These are phyloP conservation scores for Xerophyta viscosa DNA, from an alignment of 106 monocot genomes.

Conservation along the genomic window DNA sequence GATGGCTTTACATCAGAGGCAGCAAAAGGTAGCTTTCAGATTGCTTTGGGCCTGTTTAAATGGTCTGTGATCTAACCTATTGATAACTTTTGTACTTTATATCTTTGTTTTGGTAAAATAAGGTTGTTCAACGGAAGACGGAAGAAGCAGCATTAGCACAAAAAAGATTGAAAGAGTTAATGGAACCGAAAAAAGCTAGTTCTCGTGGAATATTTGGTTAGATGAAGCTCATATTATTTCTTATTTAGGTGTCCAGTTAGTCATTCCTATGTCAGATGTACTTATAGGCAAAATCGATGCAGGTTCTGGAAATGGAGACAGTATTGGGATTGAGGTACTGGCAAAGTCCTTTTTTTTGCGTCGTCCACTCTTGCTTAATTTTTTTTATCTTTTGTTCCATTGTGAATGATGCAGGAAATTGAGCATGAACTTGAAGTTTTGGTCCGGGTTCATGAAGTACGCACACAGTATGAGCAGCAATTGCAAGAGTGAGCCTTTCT, in stretches of 20 bases:
- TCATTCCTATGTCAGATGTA: no score
- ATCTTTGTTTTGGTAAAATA: background rate
- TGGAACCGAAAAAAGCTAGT: constrained; percentile 70
- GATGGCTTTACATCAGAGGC: constrained; percentile 84
- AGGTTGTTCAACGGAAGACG: constrained; percentile 96
- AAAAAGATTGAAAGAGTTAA: constrained; percentile 76
- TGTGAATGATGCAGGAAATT: constrained; percentile 76
- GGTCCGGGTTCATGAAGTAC: constrained; percentile 81
- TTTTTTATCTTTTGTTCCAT: no score
- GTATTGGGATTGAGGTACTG: constrained; percentile 54
- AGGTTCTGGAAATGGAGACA: constrained; percentile 37
- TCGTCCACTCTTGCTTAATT: background rate
- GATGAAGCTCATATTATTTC: no score
- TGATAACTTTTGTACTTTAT: background rate
- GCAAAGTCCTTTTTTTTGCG: background rate
- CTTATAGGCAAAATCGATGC: constrained; percentile 1
- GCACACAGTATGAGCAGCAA: constrained; percentile 75
- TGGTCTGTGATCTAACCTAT: background rate
- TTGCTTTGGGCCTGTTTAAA: no score
- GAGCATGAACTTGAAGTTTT: constrained; percentile 91
- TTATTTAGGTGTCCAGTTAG: no score
- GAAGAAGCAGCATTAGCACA: constrained; percentile 93
- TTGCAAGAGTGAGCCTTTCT: constrained; percentile 91
- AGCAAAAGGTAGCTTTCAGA: constrained; percentile 66
- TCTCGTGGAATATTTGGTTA: constrained; percentile 61